Evolutionary conservation across 2,329 filamentous ascomycete genomes (phyloP).

Genomic region (Boeremia lycopersici): DNA sequence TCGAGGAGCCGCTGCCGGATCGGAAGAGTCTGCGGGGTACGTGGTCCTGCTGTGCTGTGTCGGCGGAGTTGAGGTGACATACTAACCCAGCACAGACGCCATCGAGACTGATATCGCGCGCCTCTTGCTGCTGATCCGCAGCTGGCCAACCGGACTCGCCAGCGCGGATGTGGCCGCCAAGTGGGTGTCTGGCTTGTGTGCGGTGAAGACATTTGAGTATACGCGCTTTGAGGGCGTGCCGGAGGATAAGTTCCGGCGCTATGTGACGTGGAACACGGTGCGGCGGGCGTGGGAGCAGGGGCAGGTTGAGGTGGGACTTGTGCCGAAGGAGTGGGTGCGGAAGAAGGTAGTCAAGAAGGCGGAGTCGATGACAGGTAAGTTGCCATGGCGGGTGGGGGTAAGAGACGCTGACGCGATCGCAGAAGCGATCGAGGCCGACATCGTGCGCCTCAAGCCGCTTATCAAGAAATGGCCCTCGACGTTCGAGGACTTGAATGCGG

Average conservation of each 20-base stretch:
- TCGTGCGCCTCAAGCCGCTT: neutral
- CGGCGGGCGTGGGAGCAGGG: neutral
- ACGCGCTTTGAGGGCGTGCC: neutral
- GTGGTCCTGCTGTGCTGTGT: neutral
- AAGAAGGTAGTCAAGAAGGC: neutral
- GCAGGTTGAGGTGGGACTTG: neutral
- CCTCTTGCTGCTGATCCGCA: neutral
- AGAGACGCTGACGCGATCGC: neutral
- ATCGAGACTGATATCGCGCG: conserved; percentile 3
- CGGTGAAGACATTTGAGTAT: neutral
- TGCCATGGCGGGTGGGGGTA: neutral
- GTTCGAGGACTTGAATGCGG: conserved; percentile 10
- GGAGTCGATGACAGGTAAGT: neutral
- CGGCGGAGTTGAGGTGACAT: neutral
- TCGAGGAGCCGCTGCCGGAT: conserved; percentile 5
- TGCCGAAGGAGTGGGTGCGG: neutral
- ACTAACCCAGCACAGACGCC: neutral
- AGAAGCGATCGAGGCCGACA: conserved; percentile 5
- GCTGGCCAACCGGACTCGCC: neutral
- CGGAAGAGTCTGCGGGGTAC: neutral
- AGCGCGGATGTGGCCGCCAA: neutral
- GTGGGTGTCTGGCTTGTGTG: neutral
- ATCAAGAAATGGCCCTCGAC: neutral
- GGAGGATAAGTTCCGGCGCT: conserved; percentile 1
- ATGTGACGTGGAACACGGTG: conserved; percentile 3